These are phyloP conservation scores for Penicillium nordicum DNA, from an alignment of 2,329 filamentous ascomycete species.

Conservation along the genomic window DNA sequence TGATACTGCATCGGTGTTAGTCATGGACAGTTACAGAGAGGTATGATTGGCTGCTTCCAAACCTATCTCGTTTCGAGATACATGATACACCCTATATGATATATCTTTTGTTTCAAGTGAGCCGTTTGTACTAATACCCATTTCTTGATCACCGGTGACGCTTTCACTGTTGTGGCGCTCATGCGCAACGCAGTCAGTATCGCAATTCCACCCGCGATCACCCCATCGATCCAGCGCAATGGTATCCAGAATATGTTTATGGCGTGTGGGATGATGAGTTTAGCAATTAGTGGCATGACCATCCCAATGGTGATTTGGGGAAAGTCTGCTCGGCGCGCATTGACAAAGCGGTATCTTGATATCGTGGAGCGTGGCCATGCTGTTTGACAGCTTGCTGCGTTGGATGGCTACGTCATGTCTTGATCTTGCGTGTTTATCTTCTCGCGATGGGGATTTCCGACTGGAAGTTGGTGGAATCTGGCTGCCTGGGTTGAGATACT, in stretches of 20 bases:
- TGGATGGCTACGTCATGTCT: background rate
- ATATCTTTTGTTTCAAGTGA: background rate
- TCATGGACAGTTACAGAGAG: conserved; percentile 34
- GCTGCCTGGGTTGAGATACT: background rate
- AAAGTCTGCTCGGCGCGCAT: conserved; percentile 14
- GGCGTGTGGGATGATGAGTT: conserved; percentile 24
- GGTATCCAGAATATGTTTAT: conserved; percentile 30
- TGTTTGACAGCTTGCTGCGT: background rate
- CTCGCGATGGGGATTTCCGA: background rate
- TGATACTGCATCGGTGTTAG: conserved; percentile 26
- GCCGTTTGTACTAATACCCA: background rate
- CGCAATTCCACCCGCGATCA: conserved; percentile 30
- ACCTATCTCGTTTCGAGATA: background rate
- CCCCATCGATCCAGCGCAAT: conserved; percentile 26
- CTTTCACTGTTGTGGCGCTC: conserved; percentile 32
- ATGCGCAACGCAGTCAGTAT: conserved; percentile 33
- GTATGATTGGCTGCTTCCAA: conserved; percentile 15
- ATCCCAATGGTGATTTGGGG: conserved; percentile 26
- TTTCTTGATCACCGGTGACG: conserved; percentile 23
- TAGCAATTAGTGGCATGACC: conserved; percentile 17
- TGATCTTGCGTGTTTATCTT: too few species aligned
- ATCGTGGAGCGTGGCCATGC: conserved; percentile 9
- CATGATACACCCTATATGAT: background rate
- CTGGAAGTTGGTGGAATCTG: background rate
- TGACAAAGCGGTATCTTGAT: conserved; percentile 14